Evolutionary conservation across 139 green algal genomes (phyloP), one percentile per base, ranked within the genome.

Genomic region (Chloropicon primus): DNA sequence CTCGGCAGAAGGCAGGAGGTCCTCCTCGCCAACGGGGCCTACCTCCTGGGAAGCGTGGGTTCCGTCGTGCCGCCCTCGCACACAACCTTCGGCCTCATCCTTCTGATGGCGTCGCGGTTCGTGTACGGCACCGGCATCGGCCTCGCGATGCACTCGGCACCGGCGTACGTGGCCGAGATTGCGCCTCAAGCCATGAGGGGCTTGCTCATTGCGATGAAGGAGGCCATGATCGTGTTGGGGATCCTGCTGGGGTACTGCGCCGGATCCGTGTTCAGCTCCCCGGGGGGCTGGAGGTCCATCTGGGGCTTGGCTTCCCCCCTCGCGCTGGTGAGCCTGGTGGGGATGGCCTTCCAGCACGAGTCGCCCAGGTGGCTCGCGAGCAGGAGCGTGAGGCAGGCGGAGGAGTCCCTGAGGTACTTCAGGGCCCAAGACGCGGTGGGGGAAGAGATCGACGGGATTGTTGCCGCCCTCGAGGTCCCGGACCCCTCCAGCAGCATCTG

Each of bases 91-190:
- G 26, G 74, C 10, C 10, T 62, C 41, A 17, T 5, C 0, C 17
- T 77, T 0, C 85, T 97, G 2, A 72, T 96, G 28, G 72, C 79
- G 0, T 90, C 85, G 0, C 80, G 92, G 2, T 26, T 84, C 3
- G 21, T 90, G 1, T 98, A 95, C 78, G 94, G 94, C 3, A 27
- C 96, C 24, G 94, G 88, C 77, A 96, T 97, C 71, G 93, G 93
- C 2, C 87, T 97, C 25, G 91, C 91, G 2, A 97, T 97, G 93
- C 93, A 97, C 82, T 89, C 86, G 10, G 93, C 92, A 1, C 93
- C 93, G 0, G 88, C 96, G 21, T 97, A 97, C 87, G 97, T 97
- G 28, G 86, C 88, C 24, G 93, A 97, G 83, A 96, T 91, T 0
- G 83, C 85, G 2, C 90, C 93, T 1, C 76, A 88, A 0, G 77